These are phyloP conservation scores for Talaromyces sp. DNA, from an alignment of 2,329 filamentous ascomycete species.

Conservation along the genomic window DNA sequence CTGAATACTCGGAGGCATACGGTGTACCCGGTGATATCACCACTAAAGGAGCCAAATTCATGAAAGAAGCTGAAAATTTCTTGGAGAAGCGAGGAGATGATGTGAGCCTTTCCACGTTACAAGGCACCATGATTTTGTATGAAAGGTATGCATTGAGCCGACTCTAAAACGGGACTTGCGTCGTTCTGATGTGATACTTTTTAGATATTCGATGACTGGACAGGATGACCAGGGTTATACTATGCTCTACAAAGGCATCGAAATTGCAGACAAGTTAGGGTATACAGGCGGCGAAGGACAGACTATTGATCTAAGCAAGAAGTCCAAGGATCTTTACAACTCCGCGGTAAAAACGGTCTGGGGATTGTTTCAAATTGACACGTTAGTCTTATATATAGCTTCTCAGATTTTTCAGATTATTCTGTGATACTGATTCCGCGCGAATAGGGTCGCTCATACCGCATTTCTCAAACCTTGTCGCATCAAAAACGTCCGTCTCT, in stretches of 20 bases:
- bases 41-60: slow-evolving; percentile 36
- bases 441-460: slow-evolving; percentile 32
- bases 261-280: slow-evolving; percentile 33
- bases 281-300: slow-evolving; percentile 29
- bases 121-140: slow-evolving; percentile 37
- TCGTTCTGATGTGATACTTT: not conserved
- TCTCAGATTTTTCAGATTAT: too few species aligned
- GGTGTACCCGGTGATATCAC: slow-evolving; percentile 35
- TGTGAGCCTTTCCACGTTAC: slow-evolving; percentile 30
- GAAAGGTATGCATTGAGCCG: slow-evolving; percentile 27
- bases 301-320: slow-evolving; percentile 24
- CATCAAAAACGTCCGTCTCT: slow-evolving; percentile 34
- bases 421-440: not conserved
- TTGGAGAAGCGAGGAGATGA: slow-evolving; percentile 25
- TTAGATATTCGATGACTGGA: slow-evolving; percentile 36
- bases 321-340: slow-evolving; percentile 30
- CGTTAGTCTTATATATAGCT: slow-evolving; percentile 26
- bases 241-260: slow-evolving; percentile 37
- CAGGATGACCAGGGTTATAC: slow-evolving; percentile 37
- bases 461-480: slow-evolving; percentile 35
- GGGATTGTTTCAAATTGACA: slow-evolving; percentile 40
- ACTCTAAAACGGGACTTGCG: not conserved
- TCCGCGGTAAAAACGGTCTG: slow-evolving; percentile 35
- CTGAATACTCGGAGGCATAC: slow-evolving; percentile 39
- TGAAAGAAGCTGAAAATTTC: slow-evolving; percentile 36